Base-by-base conservation (phyloP, 2,329 filamentous ascomycete genomes). In the Phaeosphaeria sp. region DNA sequence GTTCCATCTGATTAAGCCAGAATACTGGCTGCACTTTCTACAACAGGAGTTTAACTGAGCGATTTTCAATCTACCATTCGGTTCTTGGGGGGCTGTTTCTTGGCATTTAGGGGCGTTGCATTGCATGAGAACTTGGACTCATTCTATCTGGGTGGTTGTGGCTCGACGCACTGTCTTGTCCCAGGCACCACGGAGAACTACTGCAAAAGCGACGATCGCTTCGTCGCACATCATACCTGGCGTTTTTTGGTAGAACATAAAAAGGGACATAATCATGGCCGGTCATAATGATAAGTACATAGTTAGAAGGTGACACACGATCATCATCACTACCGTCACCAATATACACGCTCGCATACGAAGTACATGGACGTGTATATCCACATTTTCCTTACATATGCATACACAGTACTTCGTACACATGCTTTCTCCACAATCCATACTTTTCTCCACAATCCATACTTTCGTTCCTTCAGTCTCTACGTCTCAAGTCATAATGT, bases 61-160 rank as follows among this genome's bases (percentile, higher is more conserved):
- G 64, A 65, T 64, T 63, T 69, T 63, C 53, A 15, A 63, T 67
- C 65, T 68, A 68, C 54, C 56, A 63, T 60, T 49, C 57, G 56
- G 54, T 25, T 58, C 61, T 42, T 58, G 55, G 55, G 56, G 25
- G 55, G 52, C 56, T 50, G 50, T 60, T 48, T 56, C 60, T 54
- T 60, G 54, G 51, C 56, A 60, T 55, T 62, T n/a, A 22, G 36
- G 36, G 30, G 21, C 49, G 46, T 52, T 52, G 50, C 41, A 52
- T 52, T 46, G 22, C 30, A 36, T 50, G 13, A 11, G 46, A 27
- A 41, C 20, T 50, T 23, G 47, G 20, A 17, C 11, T 46, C 25
- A 21, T 52, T 33, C 13, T 36, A 7, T 27, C 25, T 44, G 30
- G 50, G 13, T 30, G 50, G 23, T 30, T 27, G 39, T 17, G 47